Conservation (phyloP, 331 rosid genomes). For the Spiraea crenata region DNA sequence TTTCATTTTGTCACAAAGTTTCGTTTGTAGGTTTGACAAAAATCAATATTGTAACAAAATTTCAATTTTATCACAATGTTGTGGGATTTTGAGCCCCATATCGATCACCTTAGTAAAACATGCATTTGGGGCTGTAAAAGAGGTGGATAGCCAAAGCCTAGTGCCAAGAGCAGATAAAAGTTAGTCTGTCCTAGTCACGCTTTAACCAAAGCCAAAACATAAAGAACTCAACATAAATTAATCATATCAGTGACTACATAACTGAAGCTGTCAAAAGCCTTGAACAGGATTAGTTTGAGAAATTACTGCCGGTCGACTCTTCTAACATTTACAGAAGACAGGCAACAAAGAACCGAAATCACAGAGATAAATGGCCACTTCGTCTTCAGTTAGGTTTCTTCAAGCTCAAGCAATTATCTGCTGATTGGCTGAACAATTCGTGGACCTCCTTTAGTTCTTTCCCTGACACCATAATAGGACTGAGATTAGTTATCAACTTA, state of each 20-base stretch:
- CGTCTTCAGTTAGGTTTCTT: conserved; percentile 62
- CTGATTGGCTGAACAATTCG: conserved; percentile 68
- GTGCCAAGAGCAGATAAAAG: no score
- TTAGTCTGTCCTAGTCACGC: no score
- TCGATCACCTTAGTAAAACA: no score
- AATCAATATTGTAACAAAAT: no score
- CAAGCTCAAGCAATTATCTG: conserved; percentile 84
- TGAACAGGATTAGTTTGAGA: not conserved
- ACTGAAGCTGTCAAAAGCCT: not conserved
- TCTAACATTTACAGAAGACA: not conserved
- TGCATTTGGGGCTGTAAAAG: no score
- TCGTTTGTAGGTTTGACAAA: no score
- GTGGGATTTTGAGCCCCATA: no score
- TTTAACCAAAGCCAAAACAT: not conserved
- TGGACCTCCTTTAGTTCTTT: conserved; percentile 64
- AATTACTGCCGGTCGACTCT: not conserved
- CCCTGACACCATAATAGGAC: conserved; percentile 48
- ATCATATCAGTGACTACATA: not conserved
- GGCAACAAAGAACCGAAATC: not conserved
- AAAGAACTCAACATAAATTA: not conserved
- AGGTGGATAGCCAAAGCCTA: no score
- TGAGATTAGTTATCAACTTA: conserved; percentile 3
- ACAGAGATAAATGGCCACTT: not conserved
- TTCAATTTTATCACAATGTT: no score
- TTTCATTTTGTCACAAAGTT: no score